These are phyloP conservation scores for Pulveroboletus frians DNA, from an alignment of 768 basidiomycete genomes.

Conservation along the genomic window DNA sequence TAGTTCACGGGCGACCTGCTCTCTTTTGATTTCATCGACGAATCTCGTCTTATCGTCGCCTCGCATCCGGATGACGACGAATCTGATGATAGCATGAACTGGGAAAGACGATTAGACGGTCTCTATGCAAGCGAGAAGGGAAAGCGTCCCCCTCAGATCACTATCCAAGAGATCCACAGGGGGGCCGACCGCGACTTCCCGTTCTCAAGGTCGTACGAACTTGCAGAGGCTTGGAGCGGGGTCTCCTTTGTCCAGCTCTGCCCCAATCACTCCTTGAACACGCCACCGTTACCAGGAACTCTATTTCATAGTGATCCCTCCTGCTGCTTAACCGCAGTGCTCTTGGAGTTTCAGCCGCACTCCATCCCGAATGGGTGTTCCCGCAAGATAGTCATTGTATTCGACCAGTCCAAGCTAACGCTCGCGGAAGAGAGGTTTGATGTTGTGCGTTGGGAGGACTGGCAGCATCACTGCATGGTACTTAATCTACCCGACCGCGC, in stretches of 20 bases:
- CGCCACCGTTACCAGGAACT: constrained; percentile 36
- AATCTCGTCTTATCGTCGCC: constrained; percentile 22
- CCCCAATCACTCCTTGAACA: constrained; percentile 42
- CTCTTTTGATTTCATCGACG: constrained; percentile 29
- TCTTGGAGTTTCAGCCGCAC: constrained; percentile 40
- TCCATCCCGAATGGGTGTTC: constrained; percentile 31
- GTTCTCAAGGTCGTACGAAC: constrained; percentile 38
- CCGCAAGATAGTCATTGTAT: constrained; percentile 45
- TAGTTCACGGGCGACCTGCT: constrained; percentile 28
- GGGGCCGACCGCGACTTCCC: constrained; percentile 7
- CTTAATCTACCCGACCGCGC: constrained; percentile 31
- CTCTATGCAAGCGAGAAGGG: constrained; percentile 28
- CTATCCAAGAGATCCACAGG: constrained; percentile 20
- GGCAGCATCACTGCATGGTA: constrained; percentile 39
- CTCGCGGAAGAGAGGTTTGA: constrained; percentile 41
- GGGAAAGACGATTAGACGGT: constrained; percentile 29
- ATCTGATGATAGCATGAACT: constrained; percentile 26
- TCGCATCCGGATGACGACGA: constrained; percentile 32
- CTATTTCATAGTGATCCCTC: constrained; percentile 56
- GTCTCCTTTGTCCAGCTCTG: constrained; percentile 42
- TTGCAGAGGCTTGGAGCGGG: constrained; percentile 48
- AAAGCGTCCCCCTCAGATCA: constrained; percentile 29
- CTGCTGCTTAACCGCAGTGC: constrained; percentile 41
- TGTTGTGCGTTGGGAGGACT: constrained; percentile 50
- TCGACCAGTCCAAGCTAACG: constrained; percentile 49